Conservation (phyloP, 1,284 basidiomycete species). For the Trichosporon coremiiforme region DNA sequence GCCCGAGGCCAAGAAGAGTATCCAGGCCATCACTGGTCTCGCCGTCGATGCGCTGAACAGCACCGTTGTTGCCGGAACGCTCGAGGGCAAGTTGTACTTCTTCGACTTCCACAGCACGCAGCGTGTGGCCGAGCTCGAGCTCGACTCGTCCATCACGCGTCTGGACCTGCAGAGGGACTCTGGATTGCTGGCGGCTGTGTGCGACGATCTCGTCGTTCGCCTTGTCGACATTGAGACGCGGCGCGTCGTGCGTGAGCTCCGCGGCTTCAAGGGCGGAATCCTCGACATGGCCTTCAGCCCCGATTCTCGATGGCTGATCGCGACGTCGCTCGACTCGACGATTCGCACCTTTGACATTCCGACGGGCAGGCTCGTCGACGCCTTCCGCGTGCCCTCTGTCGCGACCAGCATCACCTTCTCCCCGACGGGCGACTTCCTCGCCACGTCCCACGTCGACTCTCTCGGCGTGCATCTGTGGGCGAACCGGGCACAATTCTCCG, state of each 20-base stretch:
- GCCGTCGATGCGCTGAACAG: constrained; percentile 85
- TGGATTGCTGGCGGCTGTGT: constrained; percentile 78
- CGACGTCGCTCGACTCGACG: constrained; percentile 83
- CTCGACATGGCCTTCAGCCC: constrained; percentile 87
- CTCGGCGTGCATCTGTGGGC: constrained; percentile 96
- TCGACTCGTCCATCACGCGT: constrained; percentile 71
- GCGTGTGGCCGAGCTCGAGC: constrained; percentile 67
- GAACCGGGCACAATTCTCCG: constrained; percentile 89
- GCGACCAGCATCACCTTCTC: constrained; percentile 91
- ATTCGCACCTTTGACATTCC: constrained; percentile 97
- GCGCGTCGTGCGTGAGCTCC: constrained; percentile 81
- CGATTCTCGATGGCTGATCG: constrained; percentile 89
- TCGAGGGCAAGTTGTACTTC: constrained; percentile 88
- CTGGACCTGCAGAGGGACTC: constrained; percentile 81
- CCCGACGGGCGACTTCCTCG: constrained; percentile 92
- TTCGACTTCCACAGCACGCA: constrained; percentile 90
- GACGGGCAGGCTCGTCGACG: constrained; percentile 86
- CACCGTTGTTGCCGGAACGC: constrained; percentile 75
- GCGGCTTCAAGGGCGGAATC: constrained; percentile 75
- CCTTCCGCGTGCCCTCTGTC: constrained; percentile 84
- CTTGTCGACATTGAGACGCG: constrained; percentile 90
- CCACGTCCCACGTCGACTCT: constrained; percentile 90
- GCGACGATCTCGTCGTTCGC: constrained; percentile 81
- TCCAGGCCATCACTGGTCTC: constrained; percentile 74
- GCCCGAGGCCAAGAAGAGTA: constrained; percentile 59